Conservation (phyloP, 1,139 yeast genomes). For the Meyerozyma athensensis region DNA sequence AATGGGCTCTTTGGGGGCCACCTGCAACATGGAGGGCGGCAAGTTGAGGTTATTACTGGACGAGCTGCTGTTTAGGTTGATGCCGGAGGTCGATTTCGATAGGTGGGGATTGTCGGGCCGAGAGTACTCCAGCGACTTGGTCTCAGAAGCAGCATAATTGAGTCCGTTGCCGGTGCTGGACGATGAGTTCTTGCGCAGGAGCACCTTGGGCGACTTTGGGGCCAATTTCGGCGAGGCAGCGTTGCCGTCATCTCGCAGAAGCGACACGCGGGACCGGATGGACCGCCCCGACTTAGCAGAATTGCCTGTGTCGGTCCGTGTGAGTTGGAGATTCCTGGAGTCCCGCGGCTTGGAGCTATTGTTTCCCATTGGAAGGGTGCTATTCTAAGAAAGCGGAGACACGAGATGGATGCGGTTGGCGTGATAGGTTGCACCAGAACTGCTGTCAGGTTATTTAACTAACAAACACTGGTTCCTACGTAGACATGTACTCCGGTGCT, state of each 20-base stretch:
- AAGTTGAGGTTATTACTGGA: conserved; percentile 20
- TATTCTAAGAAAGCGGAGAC: no score
- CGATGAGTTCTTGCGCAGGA: conserved; percentile 38
- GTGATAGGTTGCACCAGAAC: no score
- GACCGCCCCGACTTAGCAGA: conserved; percentile 50
- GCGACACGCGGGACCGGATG: conserved; percentile 38
- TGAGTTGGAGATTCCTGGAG: conserved; percentile 38
- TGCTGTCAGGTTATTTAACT: no score
- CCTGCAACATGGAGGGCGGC: conserved; percentile 67
- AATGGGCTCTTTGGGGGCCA: conserved; percentile 68
- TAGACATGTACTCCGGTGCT: no score
- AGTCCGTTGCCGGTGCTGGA: conserved; percentile 12
- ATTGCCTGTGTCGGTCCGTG: conserved; percentile 50
- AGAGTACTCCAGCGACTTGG: neutral
- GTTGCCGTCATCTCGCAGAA: conserved; percentile 28
- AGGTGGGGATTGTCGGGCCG: neutral
- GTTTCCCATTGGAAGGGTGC: conserved; percentile 36
- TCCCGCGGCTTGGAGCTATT: conserved; percentile 34
- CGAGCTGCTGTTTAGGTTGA: conserved; percentile 9
- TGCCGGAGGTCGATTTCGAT: conserved; percentile 12
- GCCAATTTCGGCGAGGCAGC: conserved; percentile 15
- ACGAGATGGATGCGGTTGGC: no score
- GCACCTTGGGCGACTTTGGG: conserved; percentile 30
- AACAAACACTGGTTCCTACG: no score
- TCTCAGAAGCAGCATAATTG: no score